Conservation (phyloP, 768 basidiomycete genomes). For the Termitomyces sp. region DNA sequence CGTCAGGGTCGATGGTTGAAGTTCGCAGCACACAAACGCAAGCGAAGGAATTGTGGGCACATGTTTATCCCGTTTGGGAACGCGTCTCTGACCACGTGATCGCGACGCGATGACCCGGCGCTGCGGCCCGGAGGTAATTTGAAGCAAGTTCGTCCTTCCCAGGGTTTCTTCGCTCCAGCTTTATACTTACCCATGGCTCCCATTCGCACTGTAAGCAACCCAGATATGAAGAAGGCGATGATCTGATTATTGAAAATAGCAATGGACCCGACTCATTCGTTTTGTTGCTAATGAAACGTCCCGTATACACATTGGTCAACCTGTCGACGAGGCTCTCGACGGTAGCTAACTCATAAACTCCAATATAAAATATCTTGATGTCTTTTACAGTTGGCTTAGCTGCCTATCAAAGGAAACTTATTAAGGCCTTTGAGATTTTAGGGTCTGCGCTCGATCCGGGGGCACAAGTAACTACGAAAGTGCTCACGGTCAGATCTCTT, state of each 20-base stretch:
- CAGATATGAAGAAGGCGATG: background rate
- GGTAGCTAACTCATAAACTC: constrained; percentile 26
- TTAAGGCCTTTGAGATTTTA: constrained; percentile 67
- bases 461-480: constrained; percentile 54
- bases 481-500: constrained; percentile 67
- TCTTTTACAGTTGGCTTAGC: constrained; percentile 52
- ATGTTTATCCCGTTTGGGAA: constrained; percentile 18
- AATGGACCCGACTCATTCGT: constrained; percentile 79
- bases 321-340: constrained; percentile 60
- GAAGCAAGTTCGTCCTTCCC: background rate
- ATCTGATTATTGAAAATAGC: constrained; percentile 25
- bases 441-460: constrained; percentile 65
- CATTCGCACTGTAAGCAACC: constrained; percentile 45
- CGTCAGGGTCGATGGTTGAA: constrained; percentile 12
- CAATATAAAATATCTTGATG: background rate
- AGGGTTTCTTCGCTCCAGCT: background rate
- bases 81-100: constrained; percentile 12
- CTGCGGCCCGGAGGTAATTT: background rate
- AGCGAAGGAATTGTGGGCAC: constrained; percentile 15
- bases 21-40: background rate
- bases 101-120: background rate
- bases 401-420: constrained; percentile 41
- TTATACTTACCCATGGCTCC: constrained; percentile 41
- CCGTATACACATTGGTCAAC: constrained; percentile 72
- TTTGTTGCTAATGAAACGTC: constrained; percentile 75